phyloP scores from a whole-genome alignment of 1,284 basidiomycete species.

The Tylopilus orsonianus region DNA sequence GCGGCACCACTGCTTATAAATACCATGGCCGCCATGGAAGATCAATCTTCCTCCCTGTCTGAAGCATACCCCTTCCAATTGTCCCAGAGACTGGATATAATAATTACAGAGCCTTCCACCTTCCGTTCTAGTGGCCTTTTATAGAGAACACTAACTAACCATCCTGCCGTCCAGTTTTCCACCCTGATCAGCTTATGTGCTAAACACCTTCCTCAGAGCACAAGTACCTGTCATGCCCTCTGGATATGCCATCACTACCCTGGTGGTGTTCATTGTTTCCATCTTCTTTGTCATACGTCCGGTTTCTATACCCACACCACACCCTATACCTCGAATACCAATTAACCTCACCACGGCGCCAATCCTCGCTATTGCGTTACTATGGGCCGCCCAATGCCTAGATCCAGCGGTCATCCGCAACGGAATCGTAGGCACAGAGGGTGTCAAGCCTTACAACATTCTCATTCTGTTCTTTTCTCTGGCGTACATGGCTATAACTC shows the following conservation, averaged over 20 bases:
- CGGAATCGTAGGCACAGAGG: conserved; percentile 73
- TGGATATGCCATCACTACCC: conserved; percentile 57
- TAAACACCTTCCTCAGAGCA: background rate
- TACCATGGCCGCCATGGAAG: too few relatives aligned
- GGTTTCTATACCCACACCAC: conserved; percentile 49
- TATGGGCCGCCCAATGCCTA: conserved; percentile 77
- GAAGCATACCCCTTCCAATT: too few relatives aligned
- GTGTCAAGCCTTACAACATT: conserved; percentile 90
- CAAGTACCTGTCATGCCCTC: conserved; percentile 38
- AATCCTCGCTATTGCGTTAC: conserved; percentile 73
- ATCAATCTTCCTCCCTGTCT: too few relatives aligned
- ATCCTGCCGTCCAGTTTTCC: background rate
- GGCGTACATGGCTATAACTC: conserved; percentile 91
- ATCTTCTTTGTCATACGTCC: conserved; percentile 74
- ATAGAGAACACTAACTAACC: too few relatives aligned
- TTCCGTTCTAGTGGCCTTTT: background rate
- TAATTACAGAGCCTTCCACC: too few relatives aligned
- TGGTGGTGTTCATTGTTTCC: conserved; percentile 73
- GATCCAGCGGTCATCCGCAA: conserved; percentile 60
- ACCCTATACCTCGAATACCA: conserved; percentile 41
- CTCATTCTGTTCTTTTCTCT: conserved; percentile 90
- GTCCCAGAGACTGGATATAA: too few relatives aligned
- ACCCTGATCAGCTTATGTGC: background rate
- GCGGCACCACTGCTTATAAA: too few relatives aligned
- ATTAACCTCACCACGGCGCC: conserved; percentile 77